These are phyloP conservation scores for Botrytis tulipae DNA, from an alignment of 2,329 filamentous ascomycete species.

Conservation along the genomic window DNA sequence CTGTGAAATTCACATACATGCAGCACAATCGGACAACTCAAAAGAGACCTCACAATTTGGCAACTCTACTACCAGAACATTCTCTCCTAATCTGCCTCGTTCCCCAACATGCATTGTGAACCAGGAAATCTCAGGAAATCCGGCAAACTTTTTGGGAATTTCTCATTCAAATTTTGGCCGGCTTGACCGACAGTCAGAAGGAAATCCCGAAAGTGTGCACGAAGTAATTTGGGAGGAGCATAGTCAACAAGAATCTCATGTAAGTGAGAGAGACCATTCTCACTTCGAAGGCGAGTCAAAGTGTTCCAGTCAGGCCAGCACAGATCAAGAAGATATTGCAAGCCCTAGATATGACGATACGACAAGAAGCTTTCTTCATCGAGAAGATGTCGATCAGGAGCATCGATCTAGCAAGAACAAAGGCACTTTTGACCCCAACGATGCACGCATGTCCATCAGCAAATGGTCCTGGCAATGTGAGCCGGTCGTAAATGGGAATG, in stretches of 20 bases:
- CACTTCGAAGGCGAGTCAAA: neutral
- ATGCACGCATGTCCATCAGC: slow-evolving; percentile 30
- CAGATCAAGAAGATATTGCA: slow-evolving; percentile 1
- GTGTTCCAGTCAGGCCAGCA: slow-evolving; percentile 2
- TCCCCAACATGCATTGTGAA: neutral
- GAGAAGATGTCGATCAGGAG: neutral
- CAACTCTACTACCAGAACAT: neutral
- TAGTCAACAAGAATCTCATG: slow-evolving; percentile 14
- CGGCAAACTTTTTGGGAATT: neutral
- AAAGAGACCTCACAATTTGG: neutral
- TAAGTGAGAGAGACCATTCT: slow-evolving; percentile 22
- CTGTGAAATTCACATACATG: slow-evolving; percentile 3
- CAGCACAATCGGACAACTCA: slow-evolving; percentile 1
- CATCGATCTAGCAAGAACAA: slow-evolving; percentile 15
- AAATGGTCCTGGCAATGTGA: slow-evolving; percentile 28
- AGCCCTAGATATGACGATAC: neutral
- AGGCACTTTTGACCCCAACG: slow-evolving; percentile 28
- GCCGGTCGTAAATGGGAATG: slow-evolving; percentile 20
- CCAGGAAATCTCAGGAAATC: neutral
- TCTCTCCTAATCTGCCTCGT: neutral
- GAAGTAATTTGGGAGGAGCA: slow-evolving; percentile 34
- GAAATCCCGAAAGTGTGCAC: slow-evolving; percentile 25
- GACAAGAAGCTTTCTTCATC: neutral
- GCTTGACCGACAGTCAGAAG: neutral
- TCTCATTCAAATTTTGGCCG: neutral